Percentiles rank a stretch among this genome's conserved stretches.
Conservation (phyloP, 2,329 filamentous ascomycete species). For the Cercospora sesami region DNA sequence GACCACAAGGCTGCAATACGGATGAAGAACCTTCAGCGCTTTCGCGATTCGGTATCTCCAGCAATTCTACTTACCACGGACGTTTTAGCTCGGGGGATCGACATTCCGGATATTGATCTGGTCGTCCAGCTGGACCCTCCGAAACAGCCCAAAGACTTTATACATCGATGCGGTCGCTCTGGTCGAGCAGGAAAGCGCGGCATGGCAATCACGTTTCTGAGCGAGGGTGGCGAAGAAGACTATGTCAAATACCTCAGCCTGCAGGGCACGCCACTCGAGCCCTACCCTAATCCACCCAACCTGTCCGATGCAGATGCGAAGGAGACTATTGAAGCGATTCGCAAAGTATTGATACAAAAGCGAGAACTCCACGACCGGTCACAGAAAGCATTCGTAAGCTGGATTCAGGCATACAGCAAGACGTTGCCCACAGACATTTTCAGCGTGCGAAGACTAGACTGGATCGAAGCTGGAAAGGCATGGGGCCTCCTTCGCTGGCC, state of each 20-base stretch:
- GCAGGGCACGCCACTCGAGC: constrained; percentile 37
- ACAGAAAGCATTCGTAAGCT: constrained; percentile 88
- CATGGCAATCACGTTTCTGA: constrained; percentile 80
- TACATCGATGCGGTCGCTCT: constrained; percentile 65
- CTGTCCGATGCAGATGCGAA: constrained; percentile 62
- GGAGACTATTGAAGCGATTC: constrained; percentile 60
- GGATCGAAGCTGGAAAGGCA: constrained; percentile 74
- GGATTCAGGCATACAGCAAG: constrained; percentile 87
- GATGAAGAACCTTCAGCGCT: constrained; percentile 81
- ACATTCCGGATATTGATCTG: constrained; percentile 88
- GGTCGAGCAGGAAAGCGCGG: constrained; percentile 69
- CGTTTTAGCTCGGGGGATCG: constrained; percentile 83
- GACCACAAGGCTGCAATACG: constrained; percentile 88
- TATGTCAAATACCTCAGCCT: constrained; percentile 77
- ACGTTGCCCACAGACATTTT: constrained; percentile 93
- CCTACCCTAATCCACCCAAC: constrained; percentile 44
- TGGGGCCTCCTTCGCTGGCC: constrained; percentile 88
- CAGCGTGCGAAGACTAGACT: constrained; percentile 76
- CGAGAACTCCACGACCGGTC: constrained; percentile 79
- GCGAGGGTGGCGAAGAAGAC: constrained; percentile 81
- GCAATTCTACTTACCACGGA: constrained; percentile 89
- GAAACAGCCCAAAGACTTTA: constrained; percentile 82
- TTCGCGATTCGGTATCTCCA: constrained; percentile 71
- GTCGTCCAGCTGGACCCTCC: constrained; percentile 85
- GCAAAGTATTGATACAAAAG: constrained; percentile 60